phyloP scores from a whole-genome alignment of 495 filamentous ascomycete genomes.

The Echria macrotheca region DNA sequence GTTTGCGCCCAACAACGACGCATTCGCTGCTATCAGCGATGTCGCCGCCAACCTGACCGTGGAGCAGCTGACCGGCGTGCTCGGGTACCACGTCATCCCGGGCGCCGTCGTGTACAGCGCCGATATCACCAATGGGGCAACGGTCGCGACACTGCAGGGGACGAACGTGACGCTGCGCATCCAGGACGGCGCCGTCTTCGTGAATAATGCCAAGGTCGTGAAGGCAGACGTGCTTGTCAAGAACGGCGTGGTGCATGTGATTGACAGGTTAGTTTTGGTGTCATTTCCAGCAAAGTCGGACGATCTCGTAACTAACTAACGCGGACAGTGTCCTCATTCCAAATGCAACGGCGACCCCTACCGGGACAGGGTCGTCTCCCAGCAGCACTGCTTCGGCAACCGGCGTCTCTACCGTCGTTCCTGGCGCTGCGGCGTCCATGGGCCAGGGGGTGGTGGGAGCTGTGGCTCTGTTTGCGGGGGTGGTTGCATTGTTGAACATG shows the following conservation, averaged over 20 bases:
- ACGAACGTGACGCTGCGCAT: conserved; percentile 47
- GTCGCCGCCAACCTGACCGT: conserved; percentile 40
- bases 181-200: conserved; percentile 35
- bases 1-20: conserved; percentile 54
- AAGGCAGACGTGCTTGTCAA: conserved; percentile 52
- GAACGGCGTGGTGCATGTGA: conserved; percentile 65
- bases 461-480: background rate
- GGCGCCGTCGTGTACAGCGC: conserved; percentile 51
- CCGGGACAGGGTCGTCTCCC: background rate
- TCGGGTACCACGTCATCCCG: conserved; percentile 56
- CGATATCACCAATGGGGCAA: conserved; percentile 13
- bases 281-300: background rate
- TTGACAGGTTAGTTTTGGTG: conserved; percentile 43
- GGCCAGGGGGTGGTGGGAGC: background rate
- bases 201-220: conserved; percentile 35
- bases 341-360: background rate
- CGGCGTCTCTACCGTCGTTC: background rate
- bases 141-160: conserved; percentile 36
- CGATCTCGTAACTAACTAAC: background rate
- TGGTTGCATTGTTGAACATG: conserved; percentile 14
- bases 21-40: conserved; percentile 53
- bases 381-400: background rate
- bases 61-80: conserved; percentile 42
- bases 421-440: background rate
- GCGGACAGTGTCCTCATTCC: background rate